Evolutionary conservation across 2,329 filamentous ascomycete genomes (phyloP).

Genomic region (Trichoderma pleuroti): DNA sequence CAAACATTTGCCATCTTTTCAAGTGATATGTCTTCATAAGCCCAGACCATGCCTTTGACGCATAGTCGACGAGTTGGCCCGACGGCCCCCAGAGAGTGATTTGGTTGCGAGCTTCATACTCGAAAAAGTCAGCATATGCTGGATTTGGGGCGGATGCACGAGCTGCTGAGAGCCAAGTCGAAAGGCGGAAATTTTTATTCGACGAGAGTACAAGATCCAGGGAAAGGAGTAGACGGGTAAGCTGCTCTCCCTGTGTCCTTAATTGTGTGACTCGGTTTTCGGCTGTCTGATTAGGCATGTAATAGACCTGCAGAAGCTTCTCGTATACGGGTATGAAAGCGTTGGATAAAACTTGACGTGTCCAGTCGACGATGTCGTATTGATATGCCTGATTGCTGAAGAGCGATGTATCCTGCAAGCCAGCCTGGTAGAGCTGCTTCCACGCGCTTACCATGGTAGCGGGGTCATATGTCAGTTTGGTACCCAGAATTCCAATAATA

Average conservation of each 20-base stretch:
- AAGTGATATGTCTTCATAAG: slow-evolving; percentile 45
- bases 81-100: slow-evolving; percentile 48
- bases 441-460: slow-evolving; percentile 36
- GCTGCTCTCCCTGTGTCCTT: slow-evolving; percentile 29
- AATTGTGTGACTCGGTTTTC: neutral
- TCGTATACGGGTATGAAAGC: neutral
- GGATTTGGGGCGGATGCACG: slow-evolving; percentile 27
- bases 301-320: neutral
- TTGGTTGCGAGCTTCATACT: slow-evolving; percentile 47
- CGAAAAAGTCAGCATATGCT: slow-evolving; percentile 35
- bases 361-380: slow-evolving; percentile 39
- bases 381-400: slow-evolving; percentile 41
- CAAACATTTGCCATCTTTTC: slow-evolving; percentile 44
- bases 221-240: slow-evolving; percentile 29
- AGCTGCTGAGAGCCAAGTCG: slow-evolving; percentile 40
- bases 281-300: neutral
- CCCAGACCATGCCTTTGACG: slow-evolving; percentile 46
- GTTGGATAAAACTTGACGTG: neutral
- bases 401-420: slow-evolving; percentile 30
- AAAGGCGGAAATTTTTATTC: slow-evolving; percentile 41
- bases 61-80: slow-evolving; percentile 48
- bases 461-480: slow-evolving; percentile 19
- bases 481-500: neutral
- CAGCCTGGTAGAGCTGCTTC: slow-evolving; percentile 37
- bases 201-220: slow-evolving; percentile 43